Evolutionary conservation across 495 filamentous ascomycete species (phyloP).

Genomic region (Talaromyces wortmannii): DNA sequence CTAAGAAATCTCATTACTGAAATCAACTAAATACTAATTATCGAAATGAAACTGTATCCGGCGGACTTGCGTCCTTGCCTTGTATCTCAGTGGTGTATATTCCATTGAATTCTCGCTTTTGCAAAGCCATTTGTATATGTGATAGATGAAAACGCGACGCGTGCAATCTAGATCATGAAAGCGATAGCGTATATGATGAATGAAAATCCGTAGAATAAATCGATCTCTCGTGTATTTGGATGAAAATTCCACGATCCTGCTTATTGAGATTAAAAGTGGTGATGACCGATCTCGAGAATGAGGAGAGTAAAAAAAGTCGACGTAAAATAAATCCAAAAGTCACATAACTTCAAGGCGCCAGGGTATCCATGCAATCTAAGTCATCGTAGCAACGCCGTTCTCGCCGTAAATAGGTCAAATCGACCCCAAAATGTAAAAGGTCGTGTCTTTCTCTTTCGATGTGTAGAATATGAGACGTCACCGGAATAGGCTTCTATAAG

Average conservation of each 20-base stretch:
- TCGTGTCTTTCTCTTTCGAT: not conserved
- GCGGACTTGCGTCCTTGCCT: conserved; percentile 3
- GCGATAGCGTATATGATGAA: not conserved
- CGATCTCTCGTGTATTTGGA: no score
- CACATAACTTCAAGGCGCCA: not conserved
- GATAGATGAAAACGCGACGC: no score
- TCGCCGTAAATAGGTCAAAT: not conserved
- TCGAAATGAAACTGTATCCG: not conserved
- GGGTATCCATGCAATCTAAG: not conserved
- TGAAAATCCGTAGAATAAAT: not conserved
- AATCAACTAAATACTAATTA: no score
- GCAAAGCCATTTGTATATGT: no score
- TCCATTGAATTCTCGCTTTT: not conserved
- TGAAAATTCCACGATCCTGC: no score
- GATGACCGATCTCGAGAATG: no score
- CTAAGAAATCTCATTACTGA: no score
- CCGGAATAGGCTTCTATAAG: conserved; percentile 77
- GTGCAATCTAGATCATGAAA: not conserved
- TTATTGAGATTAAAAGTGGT: no score
- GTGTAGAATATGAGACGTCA: conserved; percentile 19
- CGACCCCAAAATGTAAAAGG: not conserved
- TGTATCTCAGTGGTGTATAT: not conserved
- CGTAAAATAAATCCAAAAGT: no score
- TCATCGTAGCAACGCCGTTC: not conserved
- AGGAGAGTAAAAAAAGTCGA: no score